Percentiles rank a stretch among this genome's conserved stretches.
Conservation (phyloP, 805 yeast species). For the Wickerhamia fluorescens region DNA sequence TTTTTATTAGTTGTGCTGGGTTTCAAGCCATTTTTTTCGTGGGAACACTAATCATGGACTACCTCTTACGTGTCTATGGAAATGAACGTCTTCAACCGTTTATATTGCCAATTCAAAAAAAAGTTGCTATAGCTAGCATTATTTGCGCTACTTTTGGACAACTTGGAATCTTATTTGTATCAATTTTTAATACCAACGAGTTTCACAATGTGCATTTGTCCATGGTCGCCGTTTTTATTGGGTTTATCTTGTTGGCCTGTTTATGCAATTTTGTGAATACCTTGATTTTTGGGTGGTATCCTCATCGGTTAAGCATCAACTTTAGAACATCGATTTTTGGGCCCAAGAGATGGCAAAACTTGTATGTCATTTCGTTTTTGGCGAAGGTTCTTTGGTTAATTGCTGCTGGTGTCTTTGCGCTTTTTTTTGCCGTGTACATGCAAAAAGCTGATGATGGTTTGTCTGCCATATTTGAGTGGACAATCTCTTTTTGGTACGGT, state of each 20-base stretch:
- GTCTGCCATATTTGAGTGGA: slow-evolving; percentile 77
- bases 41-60: slow-evolving; percentile 57
- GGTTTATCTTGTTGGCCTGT: slow-evolving; percentile 49
- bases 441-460: slow-evolving; percentile 30
- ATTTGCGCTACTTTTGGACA: slow-evolving; percentile 53
- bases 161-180: slow-evolving; percentile 64
- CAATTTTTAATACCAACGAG: slow-evolving; percentile 61
- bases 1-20: slow-evolving; percentile 73
- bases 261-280: slow-evolving; percentile 30
- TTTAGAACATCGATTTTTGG: slow-evolving; percentile 21
- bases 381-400: slow-evolving; percentile 60
- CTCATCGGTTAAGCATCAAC: slow-evolving; percentile 25
- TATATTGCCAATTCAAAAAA: slow-evolving; percentile 35
- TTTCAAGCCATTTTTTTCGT: slow-evolving; percentile 72
- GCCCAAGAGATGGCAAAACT: slow-evolving; percentile 27
- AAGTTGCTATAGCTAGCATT: slow-evolving; percentile 34
- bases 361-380: slow-evolving; percentile 42
- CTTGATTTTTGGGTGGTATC: slow-evolving; percentile 32
- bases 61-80: slow-evolving; percentile 48
- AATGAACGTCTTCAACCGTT: slow-evolving; percentile 44
- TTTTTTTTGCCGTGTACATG: slow-evolving; percentile 51
- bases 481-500: slow-evolving; percentile 80
- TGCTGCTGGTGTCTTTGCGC: slow-evolving; percentile 59
- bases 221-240: slow-evolving; percentile 71
- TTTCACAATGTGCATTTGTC: slow-evolving; percentile 55